phyloP scores from a whole-genome alignment of 441 rosid species.

The Adansonia grandidieri region DNA sequence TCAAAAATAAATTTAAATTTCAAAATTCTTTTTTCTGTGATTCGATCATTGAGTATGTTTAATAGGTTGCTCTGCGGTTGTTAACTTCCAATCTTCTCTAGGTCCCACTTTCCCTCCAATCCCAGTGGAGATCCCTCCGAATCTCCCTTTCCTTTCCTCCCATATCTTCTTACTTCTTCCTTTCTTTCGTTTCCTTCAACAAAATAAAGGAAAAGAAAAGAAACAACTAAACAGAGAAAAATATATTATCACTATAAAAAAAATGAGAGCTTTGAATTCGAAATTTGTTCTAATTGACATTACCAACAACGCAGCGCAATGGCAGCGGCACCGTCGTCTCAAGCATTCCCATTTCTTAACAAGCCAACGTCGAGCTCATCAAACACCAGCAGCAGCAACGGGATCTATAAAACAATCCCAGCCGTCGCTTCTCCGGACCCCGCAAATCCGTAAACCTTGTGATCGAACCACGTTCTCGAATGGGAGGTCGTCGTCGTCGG shows the following conservation, averaged over 20 bases:
- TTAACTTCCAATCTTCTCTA: conserved; percentile 28
- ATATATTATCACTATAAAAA: background rate
- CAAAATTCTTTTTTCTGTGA: too few species aligned
- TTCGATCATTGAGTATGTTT: too few species aligned
- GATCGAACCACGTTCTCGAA: conserved; percentile 47
- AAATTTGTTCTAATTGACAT: conserved; percentile 70
- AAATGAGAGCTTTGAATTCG: conserved; percentile 62
- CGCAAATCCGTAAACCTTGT: conserved; percentile 61
- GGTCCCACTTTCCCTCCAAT: conserved; percentile 56
- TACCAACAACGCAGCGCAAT: conserved; percentile 50
- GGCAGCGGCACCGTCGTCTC: conserved; percentile 38
- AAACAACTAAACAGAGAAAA: background rate
- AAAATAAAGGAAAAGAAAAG: too few species aligned
- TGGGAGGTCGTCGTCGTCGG: conserved; percentile 38
- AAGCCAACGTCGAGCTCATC: conserved; percentile 48
- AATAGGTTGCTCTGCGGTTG: conserved; percentile 34
- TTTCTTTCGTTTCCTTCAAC: too few species aligned
- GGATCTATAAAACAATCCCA: conserved; percentile 43
- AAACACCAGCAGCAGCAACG: conserved; percentile 40
- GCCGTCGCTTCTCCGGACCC: conserved; percentile 42
- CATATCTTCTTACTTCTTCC: conserved; percentile 25
- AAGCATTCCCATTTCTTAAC: conserved; percentile 39
- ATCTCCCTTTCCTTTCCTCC: conserved; percentile 50
- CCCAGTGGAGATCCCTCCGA: conserved; percentile 62
- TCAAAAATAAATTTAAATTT: too few species aligned